Evolutionary conservation across 2,329 filamentous ascomycete genomes (phyloP).

Genomic region (Alternaria panax): DNA sequence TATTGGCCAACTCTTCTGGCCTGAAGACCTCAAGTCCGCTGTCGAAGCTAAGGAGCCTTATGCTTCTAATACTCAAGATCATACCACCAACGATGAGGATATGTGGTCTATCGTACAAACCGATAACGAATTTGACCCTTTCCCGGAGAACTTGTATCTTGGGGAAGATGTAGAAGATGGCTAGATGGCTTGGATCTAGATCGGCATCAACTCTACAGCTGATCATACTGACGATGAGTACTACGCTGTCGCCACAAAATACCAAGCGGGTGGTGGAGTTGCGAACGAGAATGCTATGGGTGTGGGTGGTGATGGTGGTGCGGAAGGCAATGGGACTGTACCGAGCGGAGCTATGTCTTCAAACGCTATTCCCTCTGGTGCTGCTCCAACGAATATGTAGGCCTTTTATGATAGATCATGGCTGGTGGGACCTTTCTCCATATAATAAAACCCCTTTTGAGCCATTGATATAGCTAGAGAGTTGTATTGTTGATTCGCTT

Average conservation of each 20-base stretch:
- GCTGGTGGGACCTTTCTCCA: not conserved
- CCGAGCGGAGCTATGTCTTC: constrained; percentile 20
- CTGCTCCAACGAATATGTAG: not conserved
- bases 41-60: not conserved
- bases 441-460: not conserved
- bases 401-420: not conserved
- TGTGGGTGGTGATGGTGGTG: constrained; percentile 11
- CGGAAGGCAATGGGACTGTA: not conserved
- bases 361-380: constrained; percentile 18
- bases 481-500: not conserved
- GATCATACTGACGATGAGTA: constrained; percentile 23
- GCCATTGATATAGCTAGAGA: not conserved
- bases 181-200: not conserved
- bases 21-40: not conserved
- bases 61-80: not conserved
- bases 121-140: not conserved
- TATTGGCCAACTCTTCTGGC: not conserved
- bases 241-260: constrained; percentile 30
- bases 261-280: constrained; percentile 31
- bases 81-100: not conserved
- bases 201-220: constrained; percentile 11
- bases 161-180: not conserved
- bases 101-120: not conserved
- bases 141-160: not conserved
- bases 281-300: constrained; percentile 16